Base-by-base conservation (phyloP, 768 basidiomycete genomes). In the Podaxis sp. region DNA sequence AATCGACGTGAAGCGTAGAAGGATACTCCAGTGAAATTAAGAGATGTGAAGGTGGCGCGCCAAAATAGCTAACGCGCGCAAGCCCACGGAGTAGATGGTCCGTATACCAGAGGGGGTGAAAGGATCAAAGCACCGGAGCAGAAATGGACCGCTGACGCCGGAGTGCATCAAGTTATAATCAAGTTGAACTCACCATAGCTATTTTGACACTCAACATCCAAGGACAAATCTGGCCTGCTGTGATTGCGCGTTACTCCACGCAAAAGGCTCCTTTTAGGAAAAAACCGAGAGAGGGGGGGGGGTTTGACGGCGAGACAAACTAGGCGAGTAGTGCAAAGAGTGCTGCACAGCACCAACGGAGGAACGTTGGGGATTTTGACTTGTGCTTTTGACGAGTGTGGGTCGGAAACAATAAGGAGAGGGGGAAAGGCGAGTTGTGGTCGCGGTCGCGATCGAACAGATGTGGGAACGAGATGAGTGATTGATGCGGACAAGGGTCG, bases 401-500 rank as follows among this genome's bases (percentile, higher is more conserved):
- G 44, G 15, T 6, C 17, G n/a, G n/a, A 8, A 20, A 46, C 0
- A 46, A 46, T 17, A 17, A 17, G 44, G 4, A 46, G 5, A 41
- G 26, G 60, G 24, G 33, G 28, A 24, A 38, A 56, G 24, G 36
- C 8, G 62, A 51, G 56, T 26, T 40, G 49, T n/a, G 56, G 56
- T 46, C 33, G 41, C 46, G 56, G 62, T 46, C 33, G 41, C 46
- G n/a, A 36, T 51, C 49, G 36, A 60, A 60, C 60, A 56, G 60
- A 55, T 55, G 60, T 55, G 60, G 60, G 60, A 55, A 60, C 20
- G 38, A 53, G 41, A 61, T 28, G 59, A 13, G 52, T 55, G 60
- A 46, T 55, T 62, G 60, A 62, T 62, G 60, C 38, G 40, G 40
- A 49, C 46, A 60, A 55, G 60, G 60, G 60, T 62, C 60, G 54